phyloP scores from a whole-genome alignment of 441 rosid species.

The Gossypium schwendimanii region DNA sequence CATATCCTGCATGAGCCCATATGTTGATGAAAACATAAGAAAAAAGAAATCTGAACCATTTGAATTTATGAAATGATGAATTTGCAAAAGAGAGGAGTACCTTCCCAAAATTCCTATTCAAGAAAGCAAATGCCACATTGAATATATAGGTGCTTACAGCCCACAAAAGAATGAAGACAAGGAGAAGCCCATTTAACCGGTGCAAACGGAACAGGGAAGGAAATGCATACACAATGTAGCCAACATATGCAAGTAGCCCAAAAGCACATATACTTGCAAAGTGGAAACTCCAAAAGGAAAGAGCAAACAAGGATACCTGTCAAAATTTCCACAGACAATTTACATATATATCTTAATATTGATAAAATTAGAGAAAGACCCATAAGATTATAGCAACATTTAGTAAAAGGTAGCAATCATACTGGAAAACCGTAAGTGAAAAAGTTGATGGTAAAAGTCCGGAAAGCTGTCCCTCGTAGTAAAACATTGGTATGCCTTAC shows the following conservation, averaged over 20 bases:
- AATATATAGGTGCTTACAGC: conserved; percentile 92
- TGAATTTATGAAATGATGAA: conserved; percentile 9
- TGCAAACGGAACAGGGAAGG: conserved; percentile 92
- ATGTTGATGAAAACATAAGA: not conserved
- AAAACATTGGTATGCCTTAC: conserved; percentile 90
- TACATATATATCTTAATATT: conserved; percentile 13
- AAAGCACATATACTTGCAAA: conserved; percentile 95
- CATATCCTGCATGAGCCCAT: conserved; percentile 66
- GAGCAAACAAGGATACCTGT: conserved; percentile 91
- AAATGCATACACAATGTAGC: conserved; percentile 87
- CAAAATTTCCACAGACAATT: conserved; percentile 23
- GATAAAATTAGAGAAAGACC: conserved; percentile 4
- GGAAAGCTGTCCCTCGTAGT: conserved; percentile 83
- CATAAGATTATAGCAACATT: not conserved
- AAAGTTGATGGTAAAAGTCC: conserved; percentile 94
- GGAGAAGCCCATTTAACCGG: conserved; percentile 87
- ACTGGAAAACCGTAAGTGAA: conserved; percentile 99
- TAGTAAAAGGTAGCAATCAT: conserved; percentile 22
- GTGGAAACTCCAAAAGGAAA: conserved; percentile 98
- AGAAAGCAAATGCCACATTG: conserved; percentile 85
- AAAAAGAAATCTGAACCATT: conserved; percentile 16
- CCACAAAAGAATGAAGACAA: conserved; percentile 97
- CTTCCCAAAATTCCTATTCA: conserved; percentile 79
- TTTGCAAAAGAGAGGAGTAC: conserved; percentile 36
- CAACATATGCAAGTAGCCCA: conserved; percentile 96